Evolutionary conservation across 768 basidiomycete genomes (phyloP).

Genomic region (Xerocomus brunneocitrinus): DNA sequence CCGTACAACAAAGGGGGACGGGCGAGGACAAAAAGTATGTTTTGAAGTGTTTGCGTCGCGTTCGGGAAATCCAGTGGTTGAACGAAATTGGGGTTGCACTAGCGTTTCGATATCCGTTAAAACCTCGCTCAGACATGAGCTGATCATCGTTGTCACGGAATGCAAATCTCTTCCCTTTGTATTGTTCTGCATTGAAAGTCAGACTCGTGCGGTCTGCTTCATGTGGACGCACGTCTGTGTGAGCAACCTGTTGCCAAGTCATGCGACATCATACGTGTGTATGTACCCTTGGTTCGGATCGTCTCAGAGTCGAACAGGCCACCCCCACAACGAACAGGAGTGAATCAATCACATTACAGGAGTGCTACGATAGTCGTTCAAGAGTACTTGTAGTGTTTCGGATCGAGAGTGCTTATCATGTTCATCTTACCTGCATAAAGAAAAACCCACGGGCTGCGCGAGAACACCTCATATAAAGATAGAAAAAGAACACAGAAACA

Average conservation of each 20-base stretch:
- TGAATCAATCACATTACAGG: slow-evolving; percentile 25
- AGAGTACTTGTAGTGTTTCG: slow-evolving; percentile 28
- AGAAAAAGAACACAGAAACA: slow-evolving; percentile 15
- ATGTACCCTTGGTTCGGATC: neutral
- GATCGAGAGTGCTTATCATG: slow-evolving; percentile 15
- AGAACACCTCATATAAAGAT: slow-evolving; percentile 12
- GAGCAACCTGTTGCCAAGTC: neutral
- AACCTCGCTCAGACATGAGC: neutral
- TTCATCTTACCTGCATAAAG: slow-evolving; percentile 28
- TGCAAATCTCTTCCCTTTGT: neutral
- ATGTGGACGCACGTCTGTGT: neutral
- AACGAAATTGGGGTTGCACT: too few relatives aligned
- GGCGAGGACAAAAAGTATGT: neutral
- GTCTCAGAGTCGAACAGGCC: neutral
- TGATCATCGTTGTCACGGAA: neutral
- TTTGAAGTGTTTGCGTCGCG: neutral
- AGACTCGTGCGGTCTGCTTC: neutral
- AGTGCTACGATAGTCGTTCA: slow-evolving; percentile 22
- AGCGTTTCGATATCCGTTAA: neutral
- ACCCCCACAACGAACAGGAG: neutral
- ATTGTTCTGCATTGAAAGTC: too few relatives aligned
- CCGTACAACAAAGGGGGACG: neutral
- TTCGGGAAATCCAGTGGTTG: too few relatives aligned
- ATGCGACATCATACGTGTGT: neutral
- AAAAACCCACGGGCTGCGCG: slow-evolving; percentile 14